These are phyloP conservation scores for Triticum timopheevii DNA, from an alignment of 176 grass and related monocot species.

Conservation along the genomic window DNA sequence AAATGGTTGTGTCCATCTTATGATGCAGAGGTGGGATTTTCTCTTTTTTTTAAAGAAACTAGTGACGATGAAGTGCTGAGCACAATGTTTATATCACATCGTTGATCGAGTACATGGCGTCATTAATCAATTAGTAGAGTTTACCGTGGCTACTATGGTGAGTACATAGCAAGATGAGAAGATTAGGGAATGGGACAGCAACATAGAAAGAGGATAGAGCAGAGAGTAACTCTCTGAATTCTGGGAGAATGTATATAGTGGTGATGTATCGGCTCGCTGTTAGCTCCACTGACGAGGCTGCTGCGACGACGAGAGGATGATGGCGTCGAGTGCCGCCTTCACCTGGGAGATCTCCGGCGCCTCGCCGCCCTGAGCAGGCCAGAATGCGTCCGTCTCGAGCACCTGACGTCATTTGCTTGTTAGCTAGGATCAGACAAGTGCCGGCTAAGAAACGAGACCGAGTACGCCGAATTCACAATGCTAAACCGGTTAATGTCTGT, in stretches of 20 bases:
- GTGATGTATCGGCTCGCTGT: too few species aligned
- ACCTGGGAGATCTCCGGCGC: conserved; percentile 54
- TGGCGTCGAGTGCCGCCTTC: conserved; percentile 62
- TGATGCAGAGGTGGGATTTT: too few species aligned
- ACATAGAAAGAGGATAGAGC: background rate
- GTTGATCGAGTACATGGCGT: background rate
- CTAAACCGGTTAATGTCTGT: background rate
- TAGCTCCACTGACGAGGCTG: background rate
- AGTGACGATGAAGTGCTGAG: too few species aligned
- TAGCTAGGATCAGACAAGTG: background rate
- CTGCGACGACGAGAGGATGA: conserved; percentile 21
- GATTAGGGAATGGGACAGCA: background rate
- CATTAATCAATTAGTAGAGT: background rate
- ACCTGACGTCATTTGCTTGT: conserved; percentile 16
- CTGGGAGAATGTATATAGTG: background rate
- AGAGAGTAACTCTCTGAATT: background rate
- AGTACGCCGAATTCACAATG: too few species aligned
- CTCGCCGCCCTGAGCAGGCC: conserved; percentile 51
- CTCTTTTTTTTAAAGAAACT: too few species aligned
- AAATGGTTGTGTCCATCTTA: too few species aligned
- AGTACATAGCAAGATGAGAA: background rate
- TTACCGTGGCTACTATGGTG: background rate
- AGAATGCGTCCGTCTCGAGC: conserved; percentile 73
- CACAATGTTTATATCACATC: background rate
- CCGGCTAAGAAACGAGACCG: too few species aligned